These are phyloP conservation scores for Candida khao-thaluensis DNA, from an alignment of 805 yeast genomes.

Conservation along the genomic window DNA sequence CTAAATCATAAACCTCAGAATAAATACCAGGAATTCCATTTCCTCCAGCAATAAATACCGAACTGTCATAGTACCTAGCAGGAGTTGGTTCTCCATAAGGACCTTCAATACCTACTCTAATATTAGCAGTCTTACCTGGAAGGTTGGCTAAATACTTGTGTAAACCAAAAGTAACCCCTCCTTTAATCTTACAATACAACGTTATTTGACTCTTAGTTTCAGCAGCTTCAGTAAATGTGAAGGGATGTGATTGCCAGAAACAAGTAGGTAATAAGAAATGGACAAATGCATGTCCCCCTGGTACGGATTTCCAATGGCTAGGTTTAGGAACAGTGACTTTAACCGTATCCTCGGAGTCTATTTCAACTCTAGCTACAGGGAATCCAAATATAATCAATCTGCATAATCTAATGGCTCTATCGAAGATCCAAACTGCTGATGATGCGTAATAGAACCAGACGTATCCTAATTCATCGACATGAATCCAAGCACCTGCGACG, in stretches of 20 bases:
- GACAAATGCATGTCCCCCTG: slow-evolving; percentile 43
- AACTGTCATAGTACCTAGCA: slow-evolving; percentile 48
- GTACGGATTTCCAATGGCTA: slow-evolving; percentile 33
- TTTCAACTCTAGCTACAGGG: slow-evolving; percentile 29
- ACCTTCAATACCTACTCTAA: slow-evolving; percentile 53
- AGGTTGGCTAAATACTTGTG: slow-evolving; percentile 23
- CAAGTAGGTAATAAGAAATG: slow-evolving; percentile 32
- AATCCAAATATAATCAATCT: slow-evolving; percentile 34
- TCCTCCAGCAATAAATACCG: slow-evolving; percentile 69
- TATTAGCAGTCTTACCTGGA: slow-evolving; percentile 27
- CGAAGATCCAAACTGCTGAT: slow-evolving; percentile 38
- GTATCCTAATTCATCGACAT: slow-evolving; percentile 36
- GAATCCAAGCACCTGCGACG: slow-evolving; percentile 48
- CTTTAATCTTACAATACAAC: slow-evolving; percentile 36
- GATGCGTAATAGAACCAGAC: slow-evolving; percentile 30
- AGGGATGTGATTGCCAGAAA: slow-evolving; percentile 47
- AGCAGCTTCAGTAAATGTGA: slow-evolving; percentile 31
- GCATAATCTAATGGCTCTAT: slow-evolving; percentile 28
- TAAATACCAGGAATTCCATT: slow-evolving; percentile 65
- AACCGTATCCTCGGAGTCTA: slow-evolving; percentile 37
- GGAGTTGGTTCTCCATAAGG: slow-evolving; percentile 64
- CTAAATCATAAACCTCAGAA: slow-evolving; percentile 37
- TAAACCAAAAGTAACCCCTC: slow-evolving; percentile 36
- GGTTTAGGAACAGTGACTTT: slow-evolving; percentile 38
- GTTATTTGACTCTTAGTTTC: slow-evolving; percentile 22